Conservation (phyloP, 2,329 filamentous ascomycete species). For the Phyllosticta citribraziliensis region DNA sequence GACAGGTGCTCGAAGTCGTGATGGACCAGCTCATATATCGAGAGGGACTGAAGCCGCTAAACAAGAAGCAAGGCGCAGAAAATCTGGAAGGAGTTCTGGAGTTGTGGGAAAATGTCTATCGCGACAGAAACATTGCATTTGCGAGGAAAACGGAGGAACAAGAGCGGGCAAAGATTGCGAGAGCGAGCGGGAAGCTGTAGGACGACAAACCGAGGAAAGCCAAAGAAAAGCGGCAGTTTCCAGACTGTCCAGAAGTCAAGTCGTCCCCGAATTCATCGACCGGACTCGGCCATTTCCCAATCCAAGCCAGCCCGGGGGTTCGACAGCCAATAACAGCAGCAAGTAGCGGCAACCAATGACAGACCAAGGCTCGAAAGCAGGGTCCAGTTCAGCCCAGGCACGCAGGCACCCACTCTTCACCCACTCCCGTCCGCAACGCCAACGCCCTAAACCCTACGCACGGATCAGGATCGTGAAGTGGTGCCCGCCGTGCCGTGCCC, state of each 20-base stretch:
- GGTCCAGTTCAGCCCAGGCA: neutral
- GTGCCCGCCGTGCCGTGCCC: conserved; percentile 6
- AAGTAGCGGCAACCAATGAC: neutral
- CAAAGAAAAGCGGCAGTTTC: neutral
- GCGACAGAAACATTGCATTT: conserved; percentile 19
- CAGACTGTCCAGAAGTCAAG: no score
- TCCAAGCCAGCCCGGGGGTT: neutral
- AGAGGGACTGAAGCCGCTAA: conserved; percentile 12
- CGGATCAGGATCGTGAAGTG: conserved; percentile 10
- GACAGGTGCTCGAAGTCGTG: conserved; percentile 20
- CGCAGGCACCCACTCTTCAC: neutral
- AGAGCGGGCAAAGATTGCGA: neutral
- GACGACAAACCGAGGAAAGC: neutral
- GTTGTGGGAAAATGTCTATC: conserved; percentile 19
- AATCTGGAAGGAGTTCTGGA: conserved; percentile 8
- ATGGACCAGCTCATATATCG: conserved; percentile 18
- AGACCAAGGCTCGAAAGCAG: neutral
- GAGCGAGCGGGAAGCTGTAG: neutral
- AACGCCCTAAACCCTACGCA: neutral
- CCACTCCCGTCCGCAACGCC: neutral
- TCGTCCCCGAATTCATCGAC: neutral
- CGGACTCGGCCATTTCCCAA: neutral
- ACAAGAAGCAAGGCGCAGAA: conserved; percentile 14
- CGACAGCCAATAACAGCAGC: neutral
- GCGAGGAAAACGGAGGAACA: conserved; percentile 3